A percentile compares a stretch with the other conserved stretches of the same genome.
Conservation (phyloP, 441 rosid species). For the Bocquillonia castaneifolia region DNA sequence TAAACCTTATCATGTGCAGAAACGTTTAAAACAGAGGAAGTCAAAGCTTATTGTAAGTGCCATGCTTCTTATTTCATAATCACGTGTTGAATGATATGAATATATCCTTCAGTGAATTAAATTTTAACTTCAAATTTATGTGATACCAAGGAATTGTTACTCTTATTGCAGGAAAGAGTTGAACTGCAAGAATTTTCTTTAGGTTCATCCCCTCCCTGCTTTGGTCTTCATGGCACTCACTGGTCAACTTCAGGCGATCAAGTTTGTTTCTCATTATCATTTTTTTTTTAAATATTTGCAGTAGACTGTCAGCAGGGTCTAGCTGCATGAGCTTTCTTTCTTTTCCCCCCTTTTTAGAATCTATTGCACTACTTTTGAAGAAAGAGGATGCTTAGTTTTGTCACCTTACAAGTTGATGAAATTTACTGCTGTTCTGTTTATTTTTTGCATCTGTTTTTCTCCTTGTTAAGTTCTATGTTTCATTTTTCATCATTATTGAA, state of each 20-base stretch:
- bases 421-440: neutral
- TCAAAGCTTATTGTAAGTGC: slow-evolving; percentile 73
- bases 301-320: neutral
- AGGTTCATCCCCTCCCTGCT: slow-evolving; percentile 67
- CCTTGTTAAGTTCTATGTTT: neutral
- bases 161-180: slow-evolving; percentile 55
- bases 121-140: slow-evolving; percentile 12
- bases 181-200: slow-evolving; percentile 81
- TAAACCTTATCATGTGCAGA: slow-evolving; percentile 43
- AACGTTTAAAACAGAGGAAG: slow-evolving; percentile 68
- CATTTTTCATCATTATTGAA: neutral
- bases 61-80: slow-evolving; percentile 14
- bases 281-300: neutral
- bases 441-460: neutral
- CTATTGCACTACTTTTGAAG: neutral
- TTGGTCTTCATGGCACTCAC: slow-evolving; percentile 75
- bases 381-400: neutral
- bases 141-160: slow-evolving; percentile 15
- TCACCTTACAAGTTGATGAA: neutral
- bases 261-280: slow-evolving; percentile 36
- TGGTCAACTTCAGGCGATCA: slow-evolving; percentile 84
- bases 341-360: neutral
- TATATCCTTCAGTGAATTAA: neutral
- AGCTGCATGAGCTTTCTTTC: neutral
- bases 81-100: neutral